Evolutionary conservation across 1,139 yeast species (phyloP).

Genomic region (Nadsonia commutata): DNA sequence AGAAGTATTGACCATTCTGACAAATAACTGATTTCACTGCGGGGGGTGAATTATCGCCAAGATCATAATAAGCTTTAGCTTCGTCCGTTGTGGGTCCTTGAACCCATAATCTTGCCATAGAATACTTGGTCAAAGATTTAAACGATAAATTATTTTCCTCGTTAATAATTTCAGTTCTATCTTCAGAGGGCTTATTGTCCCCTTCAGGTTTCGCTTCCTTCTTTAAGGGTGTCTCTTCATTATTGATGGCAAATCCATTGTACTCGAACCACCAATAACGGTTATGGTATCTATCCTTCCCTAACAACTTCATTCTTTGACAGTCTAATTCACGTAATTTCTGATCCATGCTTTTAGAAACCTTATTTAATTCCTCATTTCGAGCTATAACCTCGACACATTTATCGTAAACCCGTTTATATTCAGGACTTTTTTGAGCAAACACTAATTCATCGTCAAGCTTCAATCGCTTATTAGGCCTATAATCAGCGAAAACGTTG

Average conservation of each 20-base stretch:
- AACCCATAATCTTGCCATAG: conserved; percentile 83
- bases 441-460: conserved; percentile 40
- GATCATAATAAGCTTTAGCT: conserved; percentile 29
- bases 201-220: conserved; percentile 19
- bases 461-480: conserved; percentile 18
- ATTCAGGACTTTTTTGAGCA: conserved; percentile 33
- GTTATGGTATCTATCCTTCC: conserved; percentile 72
- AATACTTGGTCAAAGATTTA: conserved; percentile 60
- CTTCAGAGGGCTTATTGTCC: conserved; percentile 26
- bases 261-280: conserved; percentile 94
- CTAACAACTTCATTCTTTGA: conserved; percentile 64
- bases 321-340: conserved; percentile 35
- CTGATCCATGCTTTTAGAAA: conserved; percentile 23
- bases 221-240: conserved; percentile 3
- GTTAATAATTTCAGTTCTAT: conserved; percentile 23
- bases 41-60: conserved; percentile 1
- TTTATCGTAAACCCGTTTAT: conserved; percentile 29
- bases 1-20: background rate
- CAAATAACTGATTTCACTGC: background rate
- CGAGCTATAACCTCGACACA: conserved; percentile 8
- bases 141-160: too few species aligned
- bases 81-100: conserved; percentile 82
- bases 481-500: conserved; percentile 10
- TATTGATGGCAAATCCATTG: conserved; percentile 53
- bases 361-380: conserved; percentile 12